These are phyloP conservation scores for Lasiodiplodia gonubiensis DNA, from an alignment of 2,329 filamentous ascomycete species.

Conservation along the genomic window DNA sequence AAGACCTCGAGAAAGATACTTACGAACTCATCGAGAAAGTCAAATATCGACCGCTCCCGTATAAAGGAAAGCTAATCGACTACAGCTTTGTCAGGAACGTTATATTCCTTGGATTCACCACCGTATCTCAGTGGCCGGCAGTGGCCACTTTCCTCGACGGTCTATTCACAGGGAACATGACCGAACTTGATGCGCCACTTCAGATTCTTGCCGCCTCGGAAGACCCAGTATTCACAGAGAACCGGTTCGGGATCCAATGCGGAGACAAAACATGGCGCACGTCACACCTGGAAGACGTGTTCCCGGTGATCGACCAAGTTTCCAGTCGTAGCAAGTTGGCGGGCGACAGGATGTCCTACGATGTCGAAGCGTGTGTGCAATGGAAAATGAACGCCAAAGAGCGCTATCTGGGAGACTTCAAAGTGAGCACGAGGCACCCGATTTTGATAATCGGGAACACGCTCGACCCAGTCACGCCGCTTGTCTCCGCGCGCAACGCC, in stretches of 20 bases:
- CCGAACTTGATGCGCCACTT: not conserved
- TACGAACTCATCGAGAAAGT: conserved; percentile 7
- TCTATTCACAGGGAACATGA: not conserved
- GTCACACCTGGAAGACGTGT: not conserved
- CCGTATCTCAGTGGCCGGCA: not conserved
- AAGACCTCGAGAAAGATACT: not conserved
- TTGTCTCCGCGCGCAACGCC: conserved; percentile 33
- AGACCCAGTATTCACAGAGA: not conserved
- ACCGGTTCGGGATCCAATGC: conserved; percentile 13
- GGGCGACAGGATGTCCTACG: conserved; percentile 33
- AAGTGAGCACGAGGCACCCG: conserved; percentile 32
- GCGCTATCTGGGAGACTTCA: conserved; percentile 31
- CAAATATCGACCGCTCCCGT: conserved; percentile 7
- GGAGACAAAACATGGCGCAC: not conserved
- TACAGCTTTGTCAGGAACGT: conserved; percentile 2
- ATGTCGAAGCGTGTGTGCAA: conserved; percentile 35
- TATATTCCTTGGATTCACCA: not conserved
- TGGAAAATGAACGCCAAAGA: conserved; percentile 34
- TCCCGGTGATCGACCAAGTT: not conserved
- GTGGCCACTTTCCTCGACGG: conserved; percentile 2
- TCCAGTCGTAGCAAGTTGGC: conserved; percentile 28
- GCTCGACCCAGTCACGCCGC: conserved; percentile 33
- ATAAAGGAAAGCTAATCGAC: not conserved
- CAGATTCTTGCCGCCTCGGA: not conserved
- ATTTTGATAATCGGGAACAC: conserved; percentile 33